Conservation (phyloP, 371 early-diverging fungal species). For the Circinella minor region DNA sequence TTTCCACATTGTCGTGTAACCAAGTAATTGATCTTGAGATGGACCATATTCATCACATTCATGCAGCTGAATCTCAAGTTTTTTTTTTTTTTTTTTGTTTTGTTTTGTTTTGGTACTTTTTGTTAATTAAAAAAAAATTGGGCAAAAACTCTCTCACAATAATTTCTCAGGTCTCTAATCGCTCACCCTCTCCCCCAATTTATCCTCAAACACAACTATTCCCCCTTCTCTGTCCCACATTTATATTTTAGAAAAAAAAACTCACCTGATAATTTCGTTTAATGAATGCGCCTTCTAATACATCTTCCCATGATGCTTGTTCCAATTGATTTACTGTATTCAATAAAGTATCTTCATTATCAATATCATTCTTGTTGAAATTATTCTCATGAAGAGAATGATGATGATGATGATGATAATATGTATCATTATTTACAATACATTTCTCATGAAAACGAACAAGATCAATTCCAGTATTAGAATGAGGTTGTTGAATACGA, state of each 20-base stretch:
- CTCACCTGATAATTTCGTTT: neutral
- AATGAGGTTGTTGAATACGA: neutral
- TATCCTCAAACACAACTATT: too few species aligned
- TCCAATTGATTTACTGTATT: neutral
- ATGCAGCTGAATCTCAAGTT: slow-evolving; percentile 19
- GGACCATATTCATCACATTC: slow-evolving; percentile 29
- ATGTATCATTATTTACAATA: neutral
- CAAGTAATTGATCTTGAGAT: slow-evolving; percentile 5
- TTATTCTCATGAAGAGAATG: neutral
- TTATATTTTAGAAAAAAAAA: neutral
- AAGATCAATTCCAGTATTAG: neutral
- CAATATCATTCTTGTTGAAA: neutral
- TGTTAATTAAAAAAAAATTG: slow-evolving; percentile 4
- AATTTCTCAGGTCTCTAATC: too few species aligned
- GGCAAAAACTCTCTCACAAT: too few species aligned
- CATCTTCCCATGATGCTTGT: neutral
- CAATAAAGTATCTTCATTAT: neutral
- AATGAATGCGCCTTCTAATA: neutral
- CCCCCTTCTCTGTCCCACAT: too few species aligned
- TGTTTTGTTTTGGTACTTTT: too few species aligned
- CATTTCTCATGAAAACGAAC: slow-evolving; percentile 6
- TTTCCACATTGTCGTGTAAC: slow-evolving; percentile 17
- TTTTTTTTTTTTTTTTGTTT: too few species aligned
- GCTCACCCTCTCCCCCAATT: too few species aligned
- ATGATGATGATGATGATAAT: too few species aligned